These are phyloP conservation scores for Cryptococcus depauperatus DNA, from an alignment of 1,284 basidiomycete species.

Conservation along the genomic window DNA sequence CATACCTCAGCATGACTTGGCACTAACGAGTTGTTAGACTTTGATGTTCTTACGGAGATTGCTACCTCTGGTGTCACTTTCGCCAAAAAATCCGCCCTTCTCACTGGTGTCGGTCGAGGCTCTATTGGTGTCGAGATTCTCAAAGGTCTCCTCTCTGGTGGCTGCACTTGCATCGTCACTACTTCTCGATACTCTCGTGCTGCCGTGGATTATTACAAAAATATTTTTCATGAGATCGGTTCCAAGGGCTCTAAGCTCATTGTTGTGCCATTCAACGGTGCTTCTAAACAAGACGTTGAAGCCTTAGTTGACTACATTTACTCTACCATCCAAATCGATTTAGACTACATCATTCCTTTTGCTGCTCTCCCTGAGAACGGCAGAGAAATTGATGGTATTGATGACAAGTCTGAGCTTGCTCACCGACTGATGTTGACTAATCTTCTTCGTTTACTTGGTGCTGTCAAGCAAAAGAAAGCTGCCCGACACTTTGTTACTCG, in stretches of 20 bases:
- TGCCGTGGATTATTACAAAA: constrained; percentile 96
- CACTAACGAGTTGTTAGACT: constrained; percentile 46
- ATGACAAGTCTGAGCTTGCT: constrained; percentile 95
- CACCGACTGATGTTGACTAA: constrained; percentile 95
- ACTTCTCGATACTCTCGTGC: constrained; percentile 90
- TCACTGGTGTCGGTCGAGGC: constrained; percentile 95
- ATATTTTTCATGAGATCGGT: constrained; percentile 91
- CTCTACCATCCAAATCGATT: constrained; percentile 82
- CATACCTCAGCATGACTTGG: not conserved
- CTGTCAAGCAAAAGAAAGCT: constrained; percentile 96
- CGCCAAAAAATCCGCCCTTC: constrained; percentile 95
- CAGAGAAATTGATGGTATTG: constrained; percentile 90
- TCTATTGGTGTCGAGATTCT: constrained; percentile 96
- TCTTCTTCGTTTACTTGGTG: constrained; percentile 86
- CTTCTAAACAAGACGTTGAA: constrained; percentile 92
- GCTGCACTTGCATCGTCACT: constrained; percentile 92
- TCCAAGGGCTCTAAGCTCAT: constrained; percentile 91
- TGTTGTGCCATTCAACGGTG: constrained; percentile 96
- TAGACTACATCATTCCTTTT: constrained; percentile 97
- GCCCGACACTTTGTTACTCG: constrained; percentile 92
- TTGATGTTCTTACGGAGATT: constrained; percentile 94
- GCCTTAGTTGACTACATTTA: constrained; percentile 98
- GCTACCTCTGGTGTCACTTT: constrained; percentile 96
- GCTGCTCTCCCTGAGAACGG: constrained; percentile 98
- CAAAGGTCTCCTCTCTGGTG: constrained; percentile 91